Conservation (phyloP, 2,329 filamentous ascomycete species). For the Corinectria fuckeliana region DNA sequence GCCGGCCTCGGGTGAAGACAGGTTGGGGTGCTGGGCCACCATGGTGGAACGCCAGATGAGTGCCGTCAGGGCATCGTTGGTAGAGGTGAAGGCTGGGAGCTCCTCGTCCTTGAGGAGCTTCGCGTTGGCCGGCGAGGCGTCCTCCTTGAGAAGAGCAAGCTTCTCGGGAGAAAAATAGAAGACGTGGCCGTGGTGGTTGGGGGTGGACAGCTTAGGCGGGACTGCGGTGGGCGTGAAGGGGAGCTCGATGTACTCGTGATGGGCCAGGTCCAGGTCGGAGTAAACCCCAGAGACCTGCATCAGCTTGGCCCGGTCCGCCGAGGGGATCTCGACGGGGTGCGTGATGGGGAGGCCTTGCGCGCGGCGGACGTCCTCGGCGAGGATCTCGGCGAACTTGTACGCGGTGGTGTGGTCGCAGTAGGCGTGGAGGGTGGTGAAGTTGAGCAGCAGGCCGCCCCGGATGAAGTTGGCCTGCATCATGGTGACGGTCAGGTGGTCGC, state of each 20-base stretch:
- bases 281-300: slow-evolving; percentile 10
- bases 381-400: slow-evolving; percentile 18
- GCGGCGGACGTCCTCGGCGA: slow-evolving; percentile 14
- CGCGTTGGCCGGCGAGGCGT: slow-evolving; percentile 15
- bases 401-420: slow-evolving; percentile 12
- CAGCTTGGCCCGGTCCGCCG: slow-evolving; percentile 10
- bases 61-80: slow-evolving; percentile 19
- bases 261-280: slow-evolving; percentile 1
- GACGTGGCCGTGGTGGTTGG: slow-evolving; percentile 15
- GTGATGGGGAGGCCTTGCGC: slow-evolving; percentile 15
- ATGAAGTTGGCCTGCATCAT: slow-evolving; percentile 22
- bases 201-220: slow-evolving; percentile 14
- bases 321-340: slow-evolving; percentile 15
- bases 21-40: slow-evolving; percentile 13
- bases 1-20: background rate
- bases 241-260: slow-evolving; percentile 18
- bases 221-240: slow-evolving; percentile 17
- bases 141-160: slow-evolving; percentile 12
- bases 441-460: slow-evolving; percentile 14
- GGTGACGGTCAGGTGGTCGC: slow-evolving; percentile 16
- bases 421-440: slow-evolving; percentile 16
- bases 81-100: slow-evolving; percentile 15
- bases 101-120: slow-evolving; percentile 14
- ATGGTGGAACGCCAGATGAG: slow-evolving; percentile 22
- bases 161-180: slow-evolving; percentile 16